Percentiles rank a stretch among this genome's conserved stretches.
Evolutionary conservation across 495 filamentous ascomycete genomes (phyloP).

Genomic region (Massariosphaeria phaeospora): DNA sequence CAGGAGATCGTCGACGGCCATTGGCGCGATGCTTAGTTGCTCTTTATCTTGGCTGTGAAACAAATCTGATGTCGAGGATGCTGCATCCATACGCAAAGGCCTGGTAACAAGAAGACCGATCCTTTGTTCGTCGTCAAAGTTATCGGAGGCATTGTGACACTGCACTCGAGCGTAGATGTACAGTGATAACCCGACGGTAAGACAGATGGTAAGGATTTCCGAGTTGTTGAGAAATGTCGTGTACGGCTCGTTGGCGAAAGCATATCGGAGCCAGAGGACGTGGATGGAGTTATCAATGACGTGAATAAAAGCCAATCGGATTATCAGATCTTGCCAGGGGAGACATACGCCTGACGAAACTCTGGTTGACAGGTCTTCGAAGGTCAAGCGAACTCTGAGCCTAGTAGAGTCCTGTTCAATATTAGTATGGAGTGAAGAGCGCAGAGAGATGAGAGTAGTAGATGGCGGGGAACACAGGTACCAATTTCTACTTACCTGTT

Average conservation of each 20-base stretch:
- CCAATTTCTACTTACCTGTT: constrained; percentile 5
- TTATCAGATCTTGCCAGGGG: not conserved
- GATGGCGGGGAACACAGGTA: too few species aligned
- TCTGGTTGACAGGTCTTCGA: too few species aligned
- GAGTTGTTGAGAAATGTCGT: constrained; percentile 10
- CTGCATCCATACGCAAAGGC: too few species aligned
- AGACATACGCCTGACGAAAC: not conserved
- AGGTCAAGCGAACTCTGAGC: too few species aligned
- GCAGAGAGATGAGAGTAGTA: too few species aligned
- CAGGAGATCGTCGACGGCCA: too few species aligned
- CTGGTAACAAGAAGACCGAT: too few species aligned
- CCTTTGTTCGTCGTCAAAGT: not conserved
- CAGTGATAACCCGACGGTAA: not conserved
- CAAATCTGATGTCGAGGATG: too few species aligned
- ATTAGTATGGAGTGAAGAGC: not conserved
- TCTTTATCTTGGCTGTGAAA: too few species aligned
- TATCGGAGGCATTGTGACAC: not conserved
- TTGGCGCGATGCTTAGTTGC: too few species aligned
- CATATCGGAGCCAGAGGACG: constrained; percentile 16
- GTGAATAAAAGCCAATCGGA: constrained; percentile 9
- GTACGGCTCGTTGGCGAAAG: not conserved
- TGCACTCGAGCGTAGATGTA: not conserved
- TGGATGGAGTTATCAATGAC: constrained; percentile 15
- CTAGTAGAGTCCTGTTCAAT: too few species aligned
- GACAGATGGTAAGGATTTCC: not conserved